Conservation (phyloP, 257 asterid genomes). For the Scutellaria barbata region DNA sequence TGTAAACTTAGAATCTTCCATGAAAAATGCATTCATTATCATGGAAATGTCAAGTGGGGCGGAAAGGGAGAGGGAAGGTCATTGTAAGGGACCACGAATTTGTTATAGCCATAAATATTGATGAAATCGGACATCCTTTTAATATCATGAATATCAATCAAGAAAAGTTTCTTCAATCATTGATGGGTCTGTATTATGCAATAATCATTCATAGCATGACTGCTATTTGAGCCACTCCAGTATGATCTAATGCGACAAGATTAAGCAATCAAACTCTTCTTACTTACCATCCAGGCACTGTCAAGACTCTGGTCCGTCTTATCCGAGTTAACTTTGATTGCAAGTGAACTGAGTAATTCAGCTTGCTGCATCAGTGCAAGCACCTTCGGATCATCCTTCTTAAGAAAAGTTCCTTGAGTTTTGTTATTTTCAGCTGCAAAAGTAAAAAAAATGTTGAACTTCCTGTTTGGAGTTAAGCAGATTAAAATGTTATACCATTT, state of each 20-base stretch:
- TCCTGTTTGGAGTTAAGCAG: conserved; percentile 15
- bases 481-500: neutral
- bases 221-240: neutral
- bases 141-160: neutral
- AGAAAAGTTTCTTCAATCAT: too few species aligned
- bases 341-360: conserved; percentile 87
- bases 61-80: neutral
- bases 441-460: conserved; percentile 12
- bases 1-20: conserved; percentile 30
- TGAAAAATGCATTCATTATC: conserved; percentile 20
- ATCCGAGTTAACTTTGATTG: conserved; percentile 80
- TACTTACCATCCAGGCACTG: conserved; percentile 83
- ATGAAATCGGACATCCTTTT: conserved; percentile 7
- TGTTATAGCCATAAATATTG: neutral
- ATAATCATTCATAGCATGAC: conserved; percentile 6
- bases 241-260: conserved; percentile 13
- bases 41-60: conserved; percentile 22
- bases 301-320: conserved; percentile 83
- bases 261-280: conserved; percentile 15
- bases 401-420: conserved; percentile 66
- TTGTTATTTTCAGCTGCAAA: conserved; percentile 57
- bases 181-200: too few species aligned
- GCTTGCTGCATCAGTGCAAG: conserved; percentile 93
- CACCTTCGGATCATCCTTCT: conserved; percentile 90
- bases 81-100: conserved; percentile 24